Evolutionary conservation across 2,329 filamentous ascomycete species (phyloP).

Genomic region (Juglanconis oblonga): DNA sequence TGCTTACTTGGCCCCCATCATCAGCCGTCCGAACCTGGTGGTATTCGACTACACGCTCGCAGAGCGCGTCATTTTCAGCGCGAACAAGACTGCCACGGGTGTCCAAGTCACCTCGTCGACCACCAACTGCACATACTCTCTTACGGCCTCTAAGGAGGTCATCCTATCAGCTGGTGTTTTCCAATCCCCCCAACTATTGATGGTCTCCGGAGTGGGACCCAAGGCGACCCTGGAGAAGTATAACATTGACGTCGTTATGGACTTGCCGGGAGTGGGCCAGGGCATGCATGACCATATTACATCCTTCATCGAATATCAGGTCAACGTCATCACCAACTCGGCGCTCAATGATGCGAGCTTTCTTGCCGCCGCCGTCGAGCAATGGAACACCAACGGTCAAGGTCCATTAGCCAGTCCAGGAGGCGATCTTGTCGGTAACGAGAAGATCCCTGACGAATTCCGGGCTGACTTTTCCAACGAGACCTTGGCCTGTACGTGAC

Average conservation of each 20-base stretch:
- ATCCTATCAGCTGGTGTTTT: constrained; percentile 41
- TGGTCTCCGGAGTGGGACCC: constrained; percentile 22
- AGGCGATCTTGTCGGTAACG: neutral
- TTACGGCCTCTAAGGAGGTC: constrained; percentile 29
- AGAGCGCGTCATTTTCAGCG: constrained; percentile 1
- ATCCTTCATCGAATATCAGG: neutral
- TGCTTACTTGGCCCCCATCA: neutral
- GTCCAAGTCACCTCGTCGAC: neutral
- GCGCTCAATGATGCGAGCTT: neutral
- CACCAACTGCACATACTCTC: neutral
- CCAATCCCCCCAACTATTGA: constrained; percentile 36
- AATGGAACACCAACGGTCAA: neutral
- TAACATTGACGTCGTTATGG: constrained; percentile 24
- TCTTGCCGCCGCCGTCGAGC: neutral
- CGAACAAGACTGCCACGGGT: constrained; percentile 6
- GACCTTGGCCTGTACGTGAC: neutral
- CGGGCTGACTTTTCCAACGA: neutral
- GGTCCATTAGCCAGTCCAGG: constrained; percentile 7
- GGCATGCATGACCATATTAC: constrained; percentile 2
- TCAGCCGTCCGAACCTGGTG: neutral
- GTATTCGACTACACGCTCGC: constrained; percentile 5
- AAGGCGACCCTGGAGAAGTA: constrained; percentile 14
- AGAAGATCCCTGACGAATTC: neutral
- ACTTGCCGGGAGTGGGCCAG: constrained; percentile 25
- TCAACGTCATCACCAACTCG: neutral